Percentiles rank a stretch among this genome's conserved stretches.
These are phyloP conservation scores for Danielia oregonensis DNA, from an alignment of 805 yeast genomes.

Conservation along the genomic window DNA sequence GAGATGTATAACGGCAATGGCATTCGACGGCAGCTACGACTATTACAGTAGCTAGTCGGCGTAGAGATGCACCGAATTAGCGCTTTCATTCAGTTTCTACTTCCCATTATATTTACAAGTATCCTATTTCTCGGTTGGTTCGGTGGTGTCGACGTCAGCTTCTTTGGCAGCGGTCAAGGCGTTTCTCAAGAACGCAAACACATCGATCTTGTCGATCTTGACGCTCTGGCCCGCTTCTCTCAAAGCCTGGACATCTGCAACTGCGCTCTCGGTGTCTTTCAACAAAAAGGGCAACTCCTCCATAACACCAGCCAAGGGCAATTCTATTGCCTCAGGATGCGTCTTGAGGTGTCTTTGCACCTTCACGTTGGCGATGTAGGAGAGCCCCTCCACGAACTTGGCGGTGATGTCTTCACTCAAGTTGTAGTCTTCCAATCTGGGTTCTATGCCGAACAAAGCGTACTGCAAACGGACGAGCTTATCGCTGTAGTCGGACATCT, in stretches of 20 bases:
- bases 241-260: conserved; percentile 44
- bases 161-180: conserved; percentile 22
- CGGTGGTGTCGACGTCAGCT: conserved; percentile 2
- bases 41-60: too few relatives aligned
- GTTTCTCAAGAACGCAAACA: conserved; percentile 33
- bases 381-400: conserved; percentile 59
- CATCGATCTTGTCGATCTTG: conserved; percentile 36
- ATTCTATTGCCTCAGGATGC: conserved; percentile 21
- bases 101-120: conserved; percentile 1
- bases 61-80: too few relatives aligned
- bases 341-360: conserved; percentile 34
- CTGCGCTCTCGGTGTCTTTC: conserved; percentile 34
- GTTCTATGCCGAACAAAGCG: conserved; percentile 82
- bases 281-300: conserved; percentile 42
- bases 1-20: too few relatives aligned
- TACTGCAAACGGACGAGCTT: conserved; percentile 74
- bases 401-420: conserved; percentile 50
- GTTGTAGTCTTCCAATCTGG: conserved; percentile 53
- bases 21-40: too few relatives aligned
- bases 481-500: conserved; percentile 57
- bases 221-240: conserved; percentile 37
- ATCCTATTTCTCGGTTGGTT: neutral
- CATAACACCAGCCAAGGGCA: conserved; percentile 37
- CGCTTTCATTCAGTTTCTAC: too few relatives aligned
- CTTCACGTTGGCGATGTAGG: conserved; percentile 67